Evolutionary conservation across 2,329 filamentous ascomycete species (phyloP).

Genomic region (Plectosphaerella sp.): DNA sequence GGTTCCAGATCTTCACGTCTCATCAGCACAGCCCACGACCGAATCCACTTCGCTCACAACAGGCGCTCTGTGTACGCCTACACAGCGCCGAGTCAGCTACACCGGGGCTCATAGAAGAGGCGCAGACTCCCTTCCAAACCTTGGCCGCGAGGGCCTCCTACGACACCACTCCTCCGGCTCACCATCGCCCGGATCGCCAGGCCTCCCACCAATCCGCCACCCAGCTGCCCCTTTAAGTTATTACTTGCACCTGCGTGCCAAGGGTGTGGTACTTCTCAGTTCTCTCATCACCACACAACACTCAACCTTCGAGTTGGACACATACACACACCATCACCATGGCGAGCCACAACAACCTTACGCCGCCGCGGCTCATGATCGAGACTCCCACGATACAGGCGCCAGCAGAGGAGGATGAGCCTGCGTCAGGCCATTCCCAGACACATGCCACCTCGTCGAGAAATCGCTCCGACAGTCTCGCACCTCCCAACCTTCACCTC

Average conservation of each 20-base stretch:
- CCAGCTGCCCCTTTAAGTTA: background rate
- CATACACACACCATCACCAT: background rate
- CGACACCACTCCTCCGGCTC: background rate
- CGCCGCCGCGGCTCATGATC: background rate
- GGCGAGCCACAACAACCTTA: conserved; percentile 2
- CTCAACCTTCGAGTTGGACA: background rate
- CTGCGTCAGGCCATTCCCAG: background rate
- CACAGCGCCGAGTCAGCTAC: too few relatives aligned
- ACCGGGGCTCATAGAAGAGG: too few relatives aligned
- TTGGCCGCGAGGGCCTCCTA: too few relatives aligned
- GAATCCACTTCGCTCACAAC: too few relatives aligned
- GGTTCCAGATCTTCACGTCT: too few relatives aligned
- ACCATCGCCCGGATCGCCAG: background rate
- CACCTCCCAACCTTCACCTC: conserved; percentile 1
- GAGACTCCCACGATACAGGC: background rate
- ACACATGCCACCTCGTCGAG: background rate
- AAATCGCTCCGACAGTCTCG: conserved; percentile 2
- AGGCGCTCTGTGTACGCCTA: too few relatives aligned
- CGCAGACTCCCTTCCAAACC: too few relatives aligned
- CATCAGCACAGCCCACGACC: too few relatives aligned
- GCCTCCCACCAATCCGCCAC: background rate
- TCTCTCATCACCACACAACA: background rate
- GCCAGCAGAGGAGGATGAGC: background rate
- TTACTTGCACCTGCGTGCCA: background rate
- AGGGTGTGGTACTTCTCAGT: background rate